Percentiles rank a stretch among this genome's conserved stretches.
Evolutionary conservation across 2,329 filamentous ascomycete species (phyloP).

Genomic region (Xylariaceae sp.): DNA sequence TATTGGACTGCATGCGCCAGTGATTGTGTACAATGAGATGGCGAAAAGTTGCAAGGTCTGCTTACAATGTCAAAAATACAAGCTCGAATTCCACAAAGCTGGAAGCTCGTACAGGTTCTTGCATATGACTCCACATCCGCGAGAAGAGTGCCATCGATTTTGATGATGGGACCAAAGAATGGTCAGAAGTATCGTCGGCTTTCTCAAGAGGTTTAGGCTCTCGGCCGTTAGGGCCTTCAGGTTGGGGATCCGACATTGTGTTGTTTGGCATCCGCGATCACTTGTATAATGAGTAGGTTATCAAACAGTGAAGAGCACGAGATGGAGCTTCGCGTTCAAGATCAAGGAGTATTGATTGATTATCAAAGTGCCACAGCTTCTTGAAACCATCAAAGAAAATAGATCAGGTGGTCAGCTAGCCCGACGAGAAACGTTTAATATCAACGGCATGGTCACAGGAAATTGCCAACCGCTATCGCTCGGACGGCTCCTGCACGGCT

Average conservation of each 20-base stretch:
- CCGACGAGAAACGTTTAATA: too few relatives aligned
- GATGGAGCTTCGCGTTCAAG: too few relatives aligned
- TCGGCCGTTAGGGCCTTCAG: not conserved
- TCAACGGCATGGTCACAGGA: too few relatives aligned
- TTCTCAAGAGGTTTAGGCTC: not conserved
- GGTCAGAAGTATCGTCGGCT: not conserved
- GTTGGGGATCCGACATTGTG: not conserved
- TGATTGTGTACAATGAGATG: not conserved
- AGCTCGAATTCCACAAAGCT: constrained; percentile 42
- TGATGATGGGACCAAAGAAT: not conserved
- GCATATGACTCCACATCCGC: constrained; percentile 20
- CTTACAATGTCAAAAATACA: constrained; percentile 41
- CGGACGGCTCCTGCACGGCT: not conserved
- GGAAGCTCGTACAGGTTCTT: constrained; percentile 33
- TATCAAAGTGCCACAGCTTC: too few relatives aligned
- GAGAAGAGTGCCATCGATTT: constrained; percentile 11
- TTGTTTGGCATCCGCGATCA: too few relatives aligned
- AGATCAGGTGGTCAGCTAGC: too few relatives aligned
- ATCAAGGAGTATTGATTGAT: too few relatives aligned
- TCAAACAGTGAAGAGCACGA: too few relatives aligned
- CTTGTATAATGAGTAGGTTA: too few relatives aligned
- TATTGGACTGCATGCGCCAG: too few relatives aligned
- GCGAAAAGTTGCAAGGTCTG: not conserved
- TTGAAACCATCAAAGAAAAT: too few relatives aligned
- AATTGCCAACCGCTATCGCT: not conserved